Evolutionary conservation across 2,329 filamentous ascomycete genomes (phyloP), one percentile per base, ranked within the genome.

Genomic region (Dactylellina sp.): DNA sequence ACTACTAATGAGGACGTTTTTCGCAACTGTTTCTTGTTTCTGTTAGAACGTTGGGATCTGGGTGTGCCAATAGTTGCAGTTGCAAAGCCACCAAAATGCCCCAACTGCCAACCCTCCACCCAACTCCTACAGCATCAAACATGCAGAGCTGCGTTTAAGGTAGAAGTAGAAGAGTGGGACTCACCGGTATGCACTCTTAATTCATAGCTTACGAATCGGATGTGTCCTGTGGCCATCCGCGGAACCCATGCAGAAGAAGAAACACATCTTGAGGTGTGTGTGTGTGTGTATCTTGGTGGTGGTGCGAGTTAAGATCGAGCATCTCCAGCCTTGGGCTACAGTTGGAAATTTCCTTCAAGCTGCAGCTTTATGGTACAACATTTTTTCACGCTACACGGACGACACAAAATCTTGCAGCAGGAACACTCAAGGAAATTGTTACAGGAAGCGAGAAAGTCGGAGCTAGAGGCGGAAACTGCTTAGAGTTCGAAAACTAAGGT

Each of bases 141-240:
- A 24, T 44, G 52, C 32, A 55, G 50, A 35, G 11, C 37, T 16
- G 39, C 37, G 16, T 22, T 39, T 52, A 25, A 65, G 40, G 37
- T 37, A 42, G 32, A 56, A 39, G 20, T 44, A 16, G 37, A 64
- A 11, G 28, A 52, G 22, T 16, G 35, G 9, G 35, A 3, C 7
- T 47, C 53, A 65, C 56, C 40, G 56, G 53, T 25, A 65, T 64
- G 59, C 60, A 72, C 47, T 72, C 61, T 74, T 74, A 74, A 61
- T 56, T 74, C 37, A 47, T 28, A 52, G 24, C 35, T 66, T 66
- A 66, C 70, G 70, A 74, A 74, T 74, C 70, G 70, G 70, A 74
- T 61, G 24, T 14, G 55, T 55, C 59, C 61, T 61, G 61, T 28
- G 55, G 56, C n/a, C 49, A 74, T 74, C 70, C 61, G 70, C 55